Evolutionary conservation across 1,139 yeast species (phyloP).

Genomic region (Komagataea norvegica): DNA sequence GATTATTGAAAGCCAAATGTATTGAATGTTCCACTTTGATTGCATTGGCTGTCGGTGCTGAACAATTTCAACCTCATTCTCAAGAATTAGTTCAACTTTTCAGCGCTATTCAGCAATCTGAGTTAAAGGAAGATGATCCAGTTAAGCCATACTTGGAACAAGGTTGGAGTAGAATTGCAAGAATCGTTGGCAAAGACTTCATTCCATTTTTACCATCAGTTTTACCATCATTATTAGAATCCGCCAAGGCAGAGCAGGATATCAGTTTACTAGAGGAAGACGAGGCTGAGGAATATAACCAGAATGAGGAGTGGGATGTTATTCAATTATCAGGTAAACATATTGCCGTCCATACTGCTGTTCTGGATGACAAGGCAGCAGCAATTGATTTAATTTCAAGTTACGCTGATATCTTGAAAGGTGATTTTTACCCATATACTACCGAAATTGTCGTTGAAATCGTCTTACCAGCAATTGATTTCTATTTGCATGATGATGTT

Average conservation of each 20-base stretch:
- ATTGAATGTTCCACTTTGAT: constrained; percentile 93
- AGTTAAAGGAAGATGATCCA: constrained; percentile 67
- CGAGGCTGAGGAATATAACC: constrained; percentile 78
- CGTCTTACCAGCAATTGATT: constrained; percentile 83
- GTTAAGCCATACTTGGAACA: constrained; percentile 83
- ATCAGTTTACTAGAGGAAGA: constrained; percentile 82
- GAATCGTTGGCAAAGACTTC: constrained; percentile 80
- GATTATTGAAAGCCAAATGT: constrained; percentile 84
- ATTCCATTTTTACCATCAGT: constrained; percentile 85
- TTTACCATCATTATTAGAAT: constrained; percentile 76
- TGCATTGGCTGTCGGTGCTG: constrained; percentile 96
- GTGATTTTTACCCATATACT: constrained; percentile 78
- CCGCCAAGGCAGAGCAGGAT: constrained; percentile 89
- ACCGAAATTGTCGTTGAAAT: constrained; percentile 73
- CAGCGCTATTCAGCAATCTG: constrained; percentile 64
- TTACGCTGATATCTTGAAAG: constrained; percentile 85
- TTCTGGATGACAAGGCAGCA: constrained; percentile 84
- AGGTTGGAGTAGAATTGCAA: constrained; percentile 95
- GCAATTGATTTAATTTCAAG: constrained; percentile 86
- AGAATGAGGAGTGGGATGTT: constrained; percentile 94
- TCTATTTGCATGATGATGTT: constrained; percentile 91
- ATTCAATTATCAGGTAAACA: constrained; percentile 87
- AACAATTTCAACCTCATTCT: constrained; percentile 74
- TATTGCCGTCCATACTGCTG: constrained; percentile 90
- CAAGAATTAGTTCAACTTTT: constrained; percentile 70